These are phyloP conservation scores for Lachnellula suecica DNA, from an alignment of 2,329 filamentous ascomycete species.

Conservation along the genomic window DNA sequence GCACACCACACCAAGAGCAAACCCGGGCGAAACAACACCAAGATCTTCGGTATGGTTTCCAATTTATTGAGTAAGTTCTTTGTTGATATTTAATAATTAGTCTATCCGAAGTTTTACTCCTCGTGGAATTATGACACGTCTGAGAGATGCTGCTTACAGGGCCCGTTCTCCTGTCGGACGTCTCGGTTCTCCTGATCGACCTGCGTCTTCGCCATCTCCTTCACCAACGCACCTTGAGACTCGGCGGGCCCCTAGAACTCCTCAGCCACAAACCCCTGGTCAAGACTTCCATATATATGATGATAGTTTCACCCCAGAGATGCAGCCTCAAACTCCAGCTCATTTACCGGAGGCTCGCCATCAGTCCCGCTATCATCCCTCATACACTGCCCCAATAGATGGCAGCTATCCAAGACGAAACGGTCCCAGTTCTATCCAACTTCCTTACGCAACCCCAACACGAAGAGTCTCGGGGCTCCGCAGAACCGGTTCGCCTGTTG, in stretches of 20 bases:
- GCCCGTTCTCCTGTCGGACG: slow-evolving; percentile 18
- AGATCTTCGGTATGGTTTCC: slow-evolving; percentile 8
- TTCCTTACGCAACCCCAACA: slow-evolving; percentile 6
- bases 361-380: slow-evolving; percentile 41
- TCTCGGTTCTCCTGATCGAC: slow-evolving; percentile 2
- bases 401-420: neutral
- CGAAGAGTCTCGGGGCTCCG: slow-evolving; percentile 17
- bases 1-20: neutral
- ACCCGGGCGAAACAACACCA: neutral
- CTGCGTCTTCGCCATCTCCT: slow-evolving; percentile 17
- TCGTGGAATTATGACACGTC: slow-evolving; percentile 8
- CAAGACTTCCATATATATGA: slow-evolving; percentile 43
- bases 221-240: neutral
- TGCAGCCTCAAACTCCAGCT: slow-evolving; percentile 50
- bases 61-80: neutral
- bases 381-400: slow-evolving; percentile 43
- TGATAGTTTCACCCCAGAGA: slow-evolving; percentile 42
- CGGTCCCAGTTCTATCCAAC: neutral
- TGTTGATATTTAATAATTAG: slow-evolving; percentile 4
- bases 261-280: slow-evolving; percentile 24
- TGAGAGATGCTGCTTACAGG: slow-evolving; percentile 15
- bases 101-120: slow-evolving; percentile 6
- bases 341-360: slow-evolving; percentile 50
- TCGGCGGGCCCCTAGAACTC: slow-evolving; percentile 1
- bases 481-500: slow-evolving; percentile 36